Base-by-base conservation (phyloP, 129 eudicot genomes). In the Sambucus nigra region DNA sequence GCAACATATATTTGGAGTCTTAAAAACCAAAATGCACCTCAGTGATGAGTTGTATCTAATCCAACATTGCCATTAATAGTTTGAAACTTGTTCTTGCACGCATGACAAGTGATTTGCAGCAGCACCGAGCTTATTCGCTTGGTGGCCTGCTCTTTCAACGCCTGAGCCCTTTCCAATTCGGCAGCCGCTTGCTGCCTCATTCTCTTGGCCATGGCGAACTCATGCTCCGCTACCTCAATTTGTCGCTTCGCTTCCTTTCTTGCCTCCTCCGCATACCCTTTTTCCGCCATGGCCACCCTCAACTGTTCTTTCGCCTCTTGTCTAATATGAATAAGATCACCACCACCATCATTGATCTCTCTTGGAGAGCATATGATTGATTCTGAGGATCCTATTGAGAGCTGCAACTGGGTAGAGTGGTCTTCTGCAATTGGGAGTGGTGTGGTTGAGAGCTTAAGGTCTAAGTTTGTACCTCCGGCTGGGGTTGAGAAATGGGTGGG, bases 391-490 rank as follows among this genome's bases (percentile, higher is more conserved):
- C 61, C 61, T 14, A 56, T 38, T 9, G 47, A 56, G 29, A 56
- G 48, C 17, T 56, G 61, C 17, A 56, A 39, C n/a, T 56, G 46
- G 13, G 48, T 35, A 6, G 29, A 19, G 31, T 56, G 61, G 14
- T 54, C 59, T 28, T 54, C 47, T n/a, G n/a, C n/a, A n/a, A 38
- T 56, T 41, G n/a, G n/a, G n/a, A n/a, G n/a, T 40, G 53, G 3
- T n/a, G 56, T 71, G 23, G 71, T 64, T 28, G 64, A 51, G 57
- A 64, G 71, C 31, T 71, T 71, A 42, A 71, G 71, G 45, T 71
- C 77, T 26, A 65, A 57, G 53, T 64, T 38, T 54, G 14, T 25
- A 32, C n/a, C 15, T n/a, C 20, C 1, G 33, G 23, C 17, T 51
- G 5, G 29, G 29, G 14, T 41, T 32, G 40, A n/a, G 47, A 35